A percentile compares a stretch with the other conserved stretches of the same genome.
Conservation (phyloP, 306 rosid species). For the Medicago arabica region DNA sequence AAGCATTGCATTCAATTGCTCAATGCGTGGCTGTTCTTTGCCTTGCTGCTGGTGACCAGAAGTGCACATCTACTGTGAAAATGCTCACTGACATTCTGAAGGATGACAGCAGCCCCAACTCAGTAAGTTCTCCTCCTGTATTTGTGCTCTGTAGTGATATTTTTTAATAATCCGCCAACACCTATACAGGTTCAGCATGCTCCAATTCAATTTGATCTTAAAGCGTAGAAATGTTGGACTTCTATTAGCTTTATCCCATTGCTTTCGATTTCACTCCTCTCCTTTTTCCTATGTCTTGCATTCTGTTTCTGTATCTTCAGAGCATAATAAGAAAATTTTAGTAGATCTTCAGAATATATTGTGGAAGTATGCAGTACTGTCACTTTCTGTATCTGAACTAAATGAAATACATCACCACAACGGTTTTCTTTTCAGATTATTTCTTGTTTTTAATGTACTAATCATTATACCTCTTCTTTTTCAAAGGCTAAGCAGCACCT, state of each 20-base stretch:
- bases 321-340: background rate
- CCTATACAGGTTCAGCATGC: background rate
- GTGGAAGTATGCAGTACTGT: background rate
- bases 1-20: conserved; percentile 93
- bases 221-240: conserved; percentile 27
- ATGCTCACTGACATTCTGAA: conserved; percentile 95
- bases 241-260: conserved; percentile 5
- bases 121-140: conserved; percentile 53
- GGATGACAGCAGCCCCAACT: conserved; percentile 78
- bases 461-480: conserved; percentile 30
- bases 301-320: conserved; percentile 20
- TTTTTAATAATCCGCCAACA: conserved; percentile 25
- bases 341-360: background rate
- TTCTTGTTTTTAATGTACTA: conserved; percentile 15
- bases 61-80: conserved; percentile 85
- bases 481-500: conserved; percentile 96
- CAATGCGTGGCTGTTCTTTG: conserved; percentile 98
- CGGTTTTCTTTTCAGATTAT: conserved; percentile 19
- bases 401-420: conserved; percentile 1
- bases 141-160: conserved; percentile 13
- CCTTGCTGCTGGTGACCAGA: conserved; percentile 94
- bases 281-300: conserved; percentile 21
- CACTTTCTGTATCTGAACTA: background rate
- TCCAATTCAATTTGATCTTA: conserved; percentile 27
- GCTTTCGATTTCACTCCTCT: conserved; percentile 7